phyloP scores from a whole-genome alignment of 441 rosid genomes.

The Euphorbia corollata region DNA sequence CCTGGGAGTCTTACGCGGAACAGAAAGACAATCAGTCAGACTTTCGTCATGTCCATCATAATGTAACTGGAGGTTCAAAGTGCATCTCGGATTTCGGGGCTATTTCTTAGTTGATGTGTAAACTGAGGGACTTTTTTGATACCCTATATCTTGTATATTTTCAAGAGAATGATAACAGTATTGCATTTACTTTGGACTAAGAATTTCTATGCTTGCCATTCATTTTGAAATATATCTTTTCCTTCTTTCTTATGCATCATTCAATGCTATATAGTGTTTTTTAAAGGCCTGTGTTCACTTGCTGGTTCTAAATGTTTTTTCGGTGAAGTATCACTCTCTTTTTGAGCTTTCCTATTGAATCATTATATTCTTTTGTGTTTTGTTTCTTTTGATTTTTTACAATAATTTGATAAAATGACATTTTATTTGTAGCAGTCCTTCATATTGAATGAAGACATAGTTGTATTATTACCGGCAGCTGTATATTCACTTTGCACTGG shows the following conservation, averaged over 20 bases:
- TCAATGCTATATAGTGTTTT: not conserved
- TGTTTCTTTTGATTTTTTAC: constrained; percentile 6
- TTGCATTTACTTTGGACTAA: constrained; percentile 2
- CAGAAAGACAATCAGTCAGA: no score
- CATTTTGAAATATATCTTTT: not conserved
- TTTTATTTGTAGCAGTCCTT: constrained; percentile 48
- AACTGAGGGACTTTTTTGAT: not conserved
- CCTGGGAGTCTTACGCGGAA: no score
- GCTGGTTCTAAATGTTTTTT: constrained; percentile 5
- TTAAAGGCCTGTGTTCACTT: constrained; percentile 8
- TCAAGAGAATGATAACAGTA: not conserved
- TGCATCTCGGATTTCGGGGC: not conserved
- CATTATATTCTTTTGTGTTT: constrained; percentile 24
- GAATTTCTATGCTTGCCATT: not conserved
- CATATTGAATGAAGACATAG: constrained; percentile 45
- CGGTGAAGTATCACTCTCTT: not conserved
- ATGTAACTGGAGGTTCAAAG: not conserved
- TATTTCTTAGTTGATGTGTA: not conserved
- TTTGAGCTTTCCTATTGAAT: constrained; percentile 46
- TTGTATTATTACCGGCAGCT: constrained; percentile 71
- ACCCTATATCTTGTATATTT: not conserved
- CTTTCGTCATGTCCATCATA: no score
- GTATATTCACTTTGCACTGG: constrained; percentile 77
- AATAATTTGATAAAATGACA: constrained; percentile 2
- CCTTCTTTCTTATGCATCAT: not conserved